Percentiles rank a stretch among this genome's conserved stretches.
Conservation (phyloP, 768 basidiomycete genomes). For the Agaricus subrufescens region DNA sequence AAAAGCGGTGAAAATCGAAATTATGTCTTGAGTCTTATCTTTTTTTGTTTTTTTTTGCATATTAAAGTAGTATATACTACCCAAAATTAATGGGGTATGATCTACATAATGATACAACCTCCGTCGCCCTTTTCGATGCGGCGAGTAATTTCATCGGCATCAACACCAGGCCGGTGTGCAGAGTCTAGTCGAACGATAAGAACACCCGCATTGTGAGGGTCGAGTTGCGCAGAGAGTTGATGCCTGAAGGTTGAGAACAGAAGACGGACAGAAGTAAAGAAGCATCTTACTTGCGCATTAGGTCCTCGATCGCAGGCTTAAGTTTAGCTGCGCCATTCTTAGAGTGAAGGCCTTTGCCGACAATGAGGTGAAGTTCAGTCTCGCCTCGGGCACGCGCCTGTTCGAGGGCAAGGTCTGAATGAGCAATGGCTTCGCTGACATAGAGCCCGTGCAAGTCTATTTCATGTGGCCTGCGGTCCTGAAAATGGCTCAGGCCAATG, state of each 20-base stretch:
- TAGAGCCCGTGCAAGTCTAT: constrained; percentile 90
- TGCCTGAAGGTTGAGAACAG: constrained; percentile 33
- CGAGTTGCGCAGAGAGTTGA: constrained; percentile 65
- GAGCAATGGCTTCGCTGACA: constrained; percentile 85
- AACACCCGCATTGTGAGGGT: constrained; percentile 81
- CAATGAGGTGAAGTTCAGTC: constrained; percentile 71
- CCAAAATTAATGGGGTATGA: too few relatives aligned
- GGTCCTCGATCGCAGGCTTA: constrained; percentile 85
- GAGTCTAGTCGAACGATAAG: constrained; percentile 68
- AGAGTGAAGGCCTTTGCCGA: constrained; percentile 93
- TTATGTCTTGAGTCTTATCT: neutral
- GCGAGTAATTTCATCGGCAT: constrained; percentile 53
- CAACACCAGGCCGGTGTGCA: constrained; percentile 34
- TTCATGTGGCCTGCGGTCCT: constrained; percentile 70
- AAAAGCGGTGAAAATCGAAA: neutral
- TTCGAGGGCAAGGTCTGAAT: constrained; percentile 66
- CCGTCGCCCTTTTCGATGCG: constrained; percentile 49
- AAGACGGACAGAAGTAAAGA: neutral
- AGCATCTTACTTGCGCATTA: constrained; percentile 68
- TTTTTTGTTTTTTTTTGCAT: neutral
- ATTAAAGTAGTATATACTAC: neutral
- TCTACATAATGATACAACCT: constrained; percentile 69
- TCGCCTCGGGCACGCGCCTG: constrained; percentile 62
- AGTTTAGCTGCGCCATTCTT: constrained; percentile 73
- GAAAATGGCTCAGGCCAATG: neutral